Conservation (phyloP, 202 grass and related monocot genomes). For the Alloteropsis angusta region DNA sequence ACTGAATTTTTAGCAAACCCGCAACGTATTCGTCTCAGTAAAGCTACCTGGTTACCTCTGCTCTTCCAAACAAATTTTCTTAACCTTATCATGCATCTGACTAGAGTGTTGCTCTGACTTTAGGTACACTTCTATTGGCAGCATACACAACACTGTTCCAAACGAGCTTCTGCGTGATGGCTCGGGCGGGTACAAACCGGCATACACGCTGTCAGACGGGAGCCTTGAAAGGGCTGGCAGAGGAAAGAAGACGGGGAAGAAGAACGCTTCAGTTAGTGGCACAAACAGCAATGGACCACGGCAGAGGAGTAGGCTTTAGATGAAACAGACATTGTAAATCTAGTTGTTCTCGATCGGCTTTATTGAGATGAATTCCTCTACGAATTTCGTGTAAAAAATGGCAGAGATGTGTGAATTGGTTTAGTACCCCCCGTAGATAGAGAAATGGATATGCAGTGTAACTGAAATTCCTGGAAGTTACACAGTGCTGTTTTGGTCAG, state of each 20-base stretch:
- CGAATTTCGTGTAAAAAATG: background rate
- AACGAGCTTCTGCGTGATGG: constrained; percentile 36
- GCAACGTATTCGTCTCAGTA: background rate
- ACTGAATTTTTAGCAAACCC: background rate
- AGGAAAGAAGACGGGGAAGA: constrained; percentile 30
- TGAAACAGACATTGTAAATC: background rate
- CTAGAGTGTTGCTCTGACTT: background rate
- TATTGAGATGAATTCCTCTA: background rate
- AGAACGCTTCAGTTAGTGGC: background rate
- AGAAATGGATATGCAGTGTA: too few relatives aligned
- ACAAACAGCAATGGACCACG: background rate
- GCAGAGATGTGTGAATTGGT: background rate
- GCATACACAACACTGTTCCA: constrained; percentile 56
- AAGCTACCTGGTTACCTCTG: background rate
- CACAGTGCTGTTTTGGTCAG: background rate
- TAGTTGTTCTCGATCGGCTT: background rate
- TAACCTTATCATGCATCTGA: background rate
- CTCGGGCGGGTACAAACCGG: constrained; percentile 37
- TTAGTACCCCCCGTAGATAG: too few relatives aligned
- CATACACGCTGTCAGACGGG: constrained; percentile 50
- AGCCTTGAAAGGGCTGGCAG: constrained; percentile 48
- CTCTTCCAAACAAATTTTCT: background rate
- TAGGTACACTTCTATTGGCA: constrained; percentile 66
- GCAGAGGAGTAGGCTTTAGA: constrained; percentile 1
- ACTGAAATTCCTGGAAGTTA: background rate